Base-by-base conservation (phyloP, 2,329 filamentous ascomycete species). In the Cordyceps sp. region DNA sequence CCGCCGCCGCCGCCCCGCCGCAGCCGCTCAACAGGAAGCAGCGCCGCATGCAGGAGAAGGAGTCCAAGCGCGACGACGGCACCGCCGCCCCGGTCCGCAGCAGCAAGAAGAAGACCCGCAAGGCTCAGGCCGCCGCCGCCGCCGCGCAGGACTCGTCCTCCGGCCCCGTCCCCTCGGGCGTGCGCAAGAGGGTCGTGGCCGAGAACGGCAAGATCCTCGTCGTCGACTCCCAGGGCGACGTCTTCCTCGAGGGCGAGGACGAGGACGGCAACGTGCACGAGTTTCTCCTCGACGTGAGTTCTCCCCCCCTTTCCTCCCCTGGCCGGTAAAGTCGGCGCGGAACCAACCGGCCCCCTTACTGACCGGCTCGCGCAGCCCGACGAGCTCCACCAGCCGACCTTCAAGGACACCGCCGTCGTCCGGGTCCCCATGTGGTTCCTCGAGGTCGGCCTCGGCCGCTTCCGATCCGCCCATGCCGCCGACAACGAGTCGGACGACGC, bases 161-260 rank as follows among this genome's bases (percentile, higher is more conserved):
- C 33, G 72, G 73, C 10, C 35, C 45, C 18, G 36, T 36, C 33
- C 73, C 82, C 2, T 69, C 75, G 24, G 85, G 86, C 15, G 66
- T 78, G 22, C 83, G 83, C 58, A 93, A 88, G 66, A 70, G 83
- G 23, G 83, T 96, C 13, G 73, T 86, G 18, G 88, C 86, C 3
- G 80, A 93, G 62, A 98, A 98, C 46, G 90, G 90, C 42, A 98
- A 96, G 62, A 67, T 93, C 1, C 63, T 98, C 24, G 78, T 98
- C 34, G 90, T 98, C 4, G 88, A 98, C 55, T 83, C 82, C 1
- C 63, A 78, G 9, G 90, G 90, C 19, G 85, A 94, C 45, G 90
- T 98, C 10, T 98, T 83, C 49, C 64, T 98, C n/a, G 86, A 96
- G 55, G 82, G 93, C 49, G 70, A 83, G 45, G 83, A 84, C 32